Evolutionary conservation across 768 basidiomycete genomes (phyloP).

Genomic region (Royoungia palumana): DNA sequence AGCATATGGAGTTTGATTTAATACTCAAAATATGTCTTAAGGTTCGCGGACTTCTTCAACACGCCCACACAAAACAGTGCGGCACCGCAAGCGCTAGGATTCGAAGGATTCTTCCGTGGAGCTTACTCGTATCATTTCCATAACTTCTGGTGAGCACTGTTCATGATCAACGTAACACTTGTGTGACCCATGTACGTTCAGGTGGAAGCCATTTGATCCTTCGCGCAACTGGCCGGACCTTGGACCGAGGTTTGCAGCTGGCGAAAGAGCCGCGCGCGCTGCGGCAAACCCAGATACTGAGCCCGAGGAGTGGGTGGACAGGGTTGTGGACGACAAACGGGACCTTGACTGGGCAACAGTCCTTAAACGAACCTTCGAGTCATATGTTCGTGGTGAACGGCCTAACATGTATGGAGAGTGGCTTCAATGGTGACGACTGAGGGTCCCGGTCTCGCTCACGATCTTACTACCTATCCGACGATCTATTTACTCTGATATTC

Average conservation of each 20-base stretch:
- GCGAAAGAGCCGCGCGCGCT: slow-evolving; percentile 65
- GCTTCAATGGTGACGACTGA: slow-evolving; percentile 45
- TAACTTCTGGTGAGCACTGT: slow-evolving; percentile 71
- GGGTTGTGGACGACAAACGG: slow-evolving; percentile 61
- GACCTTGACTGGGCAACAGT: slow-evolving; percentile 93
- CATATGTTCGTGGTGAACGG: slow-evolving; percentile 83
- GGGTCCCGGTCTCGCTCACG: slow-evolving; percentile 3
- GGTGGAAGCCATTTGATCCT: slow-evolving; percentile 97
- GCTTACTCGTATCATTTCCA: slow-evolving; percentile 97
- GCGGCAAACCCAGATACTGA: slow-evolving; percentile 33
- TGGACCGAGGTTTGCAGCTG: slow-evolving; percentile 70
- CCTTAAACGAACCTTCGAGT: slow-evolving; percentile 92
- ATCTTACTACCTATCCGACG: slow-evolving; percentile 16
- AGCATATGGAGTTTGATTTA: neutral
- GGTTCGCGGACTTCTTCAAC: slow-evolving; percentile 88
- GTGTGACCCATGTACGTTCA: slow-evolving; percentile 27
- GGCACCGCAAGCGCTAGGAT: slow-evolving; percentile 82
- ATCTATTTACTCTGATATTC: slow-evolving; percentile 32
- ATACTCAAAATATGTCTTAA: slow-evolving; percentile 27
- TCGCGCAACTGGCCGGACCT: slow-evolving; percentile 95
- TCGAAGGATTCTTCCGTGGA: slow-evolving; percentile 94
- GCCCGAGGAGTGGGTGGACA: slow-evolving; percentile 38
- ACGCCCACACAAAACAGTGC: slow-evolving; percentile 71
- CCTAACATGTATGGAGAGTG: slow-evolving; percentile 96
- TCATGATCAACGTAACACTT: neutral